Evolutionary conservation across 805 yeast genomes (phyloP).

Genomic region (Pachysolen tannophilus): DNA sequence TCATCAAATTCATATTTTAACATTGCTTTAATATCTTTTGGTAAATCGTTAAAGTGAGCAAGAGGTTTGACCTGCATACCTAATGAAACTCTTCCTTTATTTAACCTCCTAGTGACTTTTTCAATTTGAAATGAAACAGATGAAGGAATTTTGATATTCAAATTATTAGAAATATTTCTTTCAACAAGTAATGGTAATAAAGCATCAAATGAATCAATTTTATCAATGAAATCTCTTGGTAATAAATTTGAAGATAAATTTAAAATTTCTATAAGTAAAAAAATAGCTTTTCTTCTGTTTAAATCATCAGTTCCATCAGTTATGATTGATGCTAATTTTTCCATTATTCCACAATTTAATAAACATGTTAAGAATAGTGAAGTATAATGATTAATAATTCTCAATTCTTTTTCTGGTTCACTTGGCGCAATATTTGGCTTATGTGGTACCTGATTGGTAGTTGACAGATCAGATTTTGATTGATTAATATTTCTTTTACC

Average conservation of each 20-base stretch:
- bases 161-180: not conserved
- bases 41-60: constrained; percentile 16
- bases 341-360: constrained; percentile 47
- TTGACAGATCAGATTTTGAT: constrained; percentile 2
- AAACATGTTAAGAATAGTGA: constrained; percentile 52
- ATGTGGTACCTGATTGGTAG: constrained; percentile 7
- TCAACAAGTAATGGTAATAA: constrained; percentile 2
- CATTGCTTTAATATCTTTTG: constrained; percentile 13
- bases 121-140: constrained; percentile 41
- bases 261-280: constrained; percentile 55
- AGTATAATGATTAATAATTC: constrained; percentile 52
- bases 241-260: constrained; percentile 44
- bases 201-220: constrained; percentile 4
- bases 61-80: no score
- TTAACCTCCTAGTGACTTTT: constrained; percentile 28
- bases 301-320: constrained; percentile 33
- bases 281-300: constrained; percentile 49
- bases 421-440: constrained; percentile 11
- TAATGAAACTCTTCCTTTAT: constrained; percentile 27
- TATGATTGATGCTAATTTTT: constrained; percentile 35
- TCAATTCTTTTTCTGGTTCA: constrained; percentile 30
- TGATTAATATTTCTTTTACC: constrained; percentile 14
- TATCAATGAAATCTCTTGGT: constrained; percentile 25
- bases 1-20: constrained; percentile 37
- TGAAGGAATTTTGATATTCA: constrained; percentile 17